Evolutionary conservation across 352 stramenopile genomes (phyloP).

Genomic region (Labyrinthula sp.): DNA sequence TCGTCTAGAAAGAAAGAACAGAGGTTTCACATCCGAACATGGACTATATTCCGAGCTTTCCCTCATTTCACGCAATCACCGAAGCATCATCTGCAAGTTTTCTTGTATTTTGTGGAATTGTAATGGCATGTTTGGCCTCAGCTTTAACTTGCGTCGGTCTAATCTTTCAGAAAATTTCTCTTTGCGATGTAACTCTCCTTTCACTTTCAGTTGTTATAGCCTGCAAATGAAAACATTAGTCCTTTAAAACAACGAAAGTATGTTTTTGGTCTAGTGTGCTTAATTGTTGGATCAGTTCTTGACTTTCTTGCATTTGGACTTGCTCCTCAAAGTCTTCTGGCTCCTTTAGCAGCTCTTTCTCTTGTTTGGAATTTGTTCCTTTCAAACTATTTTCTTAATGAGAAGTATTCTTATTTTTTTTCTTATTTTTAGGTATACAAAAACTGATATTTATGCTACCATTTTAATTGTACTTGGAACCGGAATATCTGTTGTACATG

Average conservation of each 20-base stretch:
- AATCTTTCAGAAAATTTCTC: constrained; percentile 25
- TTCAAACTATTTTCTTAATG: constrained; percentile 60
- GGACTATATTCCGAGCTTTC: no score
- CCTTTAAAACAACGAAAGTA: constrained; percentile 48
- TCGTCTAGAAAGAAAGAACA: no score
- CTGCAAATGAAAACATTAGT: constrained; percentile 10
- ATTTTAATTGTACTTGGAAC: constrained; percentile 62
- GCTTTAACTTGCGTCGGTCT: constrained; percentile 16
- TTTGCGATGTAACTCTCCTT: constrained; percentile 5
- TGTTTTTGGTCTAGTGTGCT: constrained; percentile 56
- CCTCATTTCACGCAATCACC: no score
- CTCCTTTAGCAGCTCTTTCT: constrained; percentile 55
- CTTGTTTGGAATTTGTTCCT: constrained; percentile 74
- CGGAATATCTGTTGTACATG: constrained; percentile 62
- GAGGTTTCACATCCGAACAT: no score
- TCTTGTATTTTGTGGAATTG: constrained; percentile 12
- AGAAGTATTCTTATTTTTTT: no score
- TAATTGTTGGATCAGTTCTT: constrained; percentile 52
- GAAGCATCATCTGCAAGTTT: no score
- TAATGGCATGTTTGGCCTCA: constrained; percentile 15
- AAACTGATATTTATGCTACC: constrained; percentile 51
- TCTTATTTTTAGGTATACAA: no score
- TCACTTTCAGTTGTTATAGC: not conserved
- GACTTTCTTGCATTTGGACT: constrained; percentile 71
- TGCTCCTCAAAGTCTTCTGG: constrained; percentile 61